phyloP scores from a whole-genome alignment of 805 yeast genomes.

The Saccharomyces paradoxus region DNA sequence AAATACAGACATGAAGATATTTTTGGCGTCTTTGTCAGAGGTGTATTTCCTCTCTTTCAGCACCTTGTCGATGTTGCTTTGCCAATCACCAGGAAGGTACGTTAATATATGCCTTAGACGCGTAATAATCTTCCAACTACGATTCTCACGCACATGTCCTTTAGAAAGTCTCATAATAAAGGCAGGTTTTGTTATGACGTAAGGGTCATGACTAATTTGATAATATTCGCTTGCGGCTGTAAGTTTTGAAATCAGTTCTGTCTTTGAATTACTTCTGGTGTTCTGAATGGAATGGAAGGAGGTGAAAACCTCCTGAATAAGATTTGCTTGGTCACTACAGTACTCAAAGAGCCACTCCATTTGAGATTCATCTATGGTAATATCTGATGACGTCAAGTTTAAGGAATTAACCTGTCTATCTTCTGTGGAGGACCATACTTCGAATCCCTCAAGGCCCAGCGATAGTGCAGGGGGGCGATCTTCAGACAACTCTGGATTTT shows the following conservation, averaged over 20 bases:
- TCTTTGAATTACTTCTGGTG: slow-evolving; percentile 14
- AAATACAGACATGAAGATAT: slow-evolving; percentile 50
- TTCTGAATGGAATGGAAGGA: slow-evolving; percentile 5
- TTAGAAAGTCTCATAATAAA: slow-evolving; percentile 63
- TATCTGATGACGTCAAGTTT: slow-evolving; percentile 25
- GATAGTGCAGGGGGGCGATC: slow-evolving; percentile 25
- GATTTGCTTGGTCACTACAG: slow-evolving; percentile 7
- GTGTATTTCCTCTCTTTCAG: slow-evolving; percentile 33
- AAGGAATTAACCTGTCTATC: slow-evolving; percentile 21
- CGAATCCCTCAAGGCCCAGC: slow-evolving; percentile 21
- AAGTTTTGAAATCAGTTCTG: slow-evolving; percentile 35
- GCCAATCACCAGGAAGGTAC: slow-evolving; percentile 50
- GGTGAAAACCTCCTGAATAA: slow-evolving; percentile 7
- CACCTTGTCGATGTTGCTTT: slow-evolving; percentile 4
- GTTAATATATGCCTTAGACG: slow-evolving; percentile 67
- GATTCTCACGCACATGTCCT: slow-evolving; percentile 68
- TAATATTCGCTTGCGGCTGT: slow-evolving; percentile 41
- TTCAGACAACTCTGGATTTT: slow-evolving; percentile 3
- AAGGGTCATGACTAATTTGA: slow-evolving; percentile 72
- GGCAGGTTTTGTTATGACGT: slow-evolving; percentile 84
- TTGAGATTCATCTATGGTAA: slow-evolving; percentile 29
- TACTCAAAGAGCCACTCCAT: slow-evolving; percentile 30
- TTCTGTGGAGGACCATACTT: slow-evolving; percentile 22
- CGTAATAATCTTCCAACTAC: slow-evolving; percentile 81
- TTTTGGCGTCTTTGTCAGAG: slow-evolving; percentile 45